Evolutionary conservation across 2,329 filamentous ascomycete genomes (phyloP).

Genomic region (Nannizziopsis barbatae): DNA sequence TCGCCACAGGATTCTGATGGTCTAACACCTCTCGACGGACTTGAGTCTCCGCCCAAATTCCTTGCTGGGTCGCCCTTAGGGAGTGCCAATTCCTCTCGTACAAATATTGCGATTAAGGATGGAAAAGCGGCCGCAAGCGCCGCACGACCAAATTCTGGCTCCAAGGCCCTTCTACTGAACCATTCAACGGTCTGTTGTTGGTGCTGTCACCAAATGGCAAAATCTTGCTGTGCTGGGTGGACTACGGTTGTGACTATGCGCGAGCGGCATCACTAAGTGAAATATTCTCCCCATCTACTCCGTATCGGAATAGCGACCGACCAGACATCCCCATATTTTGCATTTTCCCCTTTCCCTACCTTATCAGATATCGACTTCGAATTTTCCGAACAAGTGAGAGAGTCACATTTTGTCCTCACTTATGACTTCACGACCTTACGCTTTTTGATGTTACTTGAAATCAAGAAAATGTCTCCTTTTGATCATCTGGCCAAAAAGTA

Average conservation of each 20-base stretch:
- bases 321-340: too few species aligned
- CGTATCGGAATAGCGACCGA: background rate
- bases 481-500: too few species aligned
- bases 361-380: too few species aligned
- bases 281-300: background rate
- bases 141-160: background rate
- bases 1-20: background rate
- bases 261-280: slow-evolving; percentile 40
- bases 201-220: slow-evolving; percentile 61
- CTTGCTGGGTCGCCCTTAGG: background rate
- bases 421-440: too few species aligned
- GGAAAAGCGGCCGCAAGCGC: slow-evolving; percentile 3
- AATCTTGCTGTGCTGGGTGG: slow-evolving; percentile 57
- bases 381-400: too few species aligned
- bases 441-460: too few species aligned
- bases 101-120: slow-evolving; percentile 5
- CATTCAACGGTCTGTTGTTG: slow-evolving; percentile 58
- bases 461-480: too few species aligned
- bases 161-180: slow-evolving; percentile 13
- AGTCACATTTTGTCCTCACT: too few species aligned
- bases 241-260: slow-evolving; percentile 55
- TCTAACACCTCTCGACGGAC: background rate
- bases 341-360: too few species aligned
- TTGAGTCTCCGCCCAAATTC: background rate
- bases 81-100: slow-evolving; percentile 4